Evolutionary conservation across 139 green algal species (phyloP).

Genomic region (Pleodorina starrii): DNA sequence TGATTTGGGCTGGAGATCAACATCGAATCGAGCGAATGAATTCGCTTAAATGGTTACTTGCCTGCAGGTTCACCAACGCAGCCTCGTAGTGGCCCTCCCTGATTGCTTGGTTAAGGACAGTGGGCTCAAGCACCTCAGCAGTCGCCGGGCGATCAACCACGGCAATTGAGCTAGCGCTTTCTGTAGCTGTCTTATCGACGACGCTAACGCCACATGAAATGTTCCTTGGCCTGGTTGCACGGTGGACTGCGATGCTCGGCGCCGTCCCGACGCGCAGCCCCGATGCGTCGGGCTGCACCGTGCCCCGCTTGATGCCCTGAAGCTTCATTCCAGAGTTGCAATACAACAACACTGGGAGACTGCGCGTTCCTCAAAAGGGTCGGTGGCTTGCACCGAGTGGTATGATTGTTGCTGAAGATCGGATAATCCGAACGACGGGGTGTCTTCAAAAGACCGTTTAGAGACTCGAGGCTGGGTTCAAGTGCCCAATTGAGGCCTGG

Average conservation of each 20-base stretch:
- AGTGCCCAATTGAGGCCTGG: too few relatives aligned
- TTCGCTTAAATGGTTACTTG: too few relatives aligned
- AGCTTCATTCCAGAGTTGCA: conserved; percentile 25
- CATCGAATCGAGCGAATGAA: too few relatives aligned
- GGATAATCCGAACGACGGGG: too few relatives aligned
- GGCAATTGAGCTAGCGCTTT: neutral
- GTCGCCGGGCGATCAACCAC: neutral
- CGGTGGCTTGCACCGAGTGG: too few relatives aligned
- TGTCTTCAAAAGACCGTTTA: too few relatives aligned
- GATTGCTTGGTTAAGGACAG: conserved; percentile 66
- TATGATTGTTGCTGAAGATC: too few relatives aligned
- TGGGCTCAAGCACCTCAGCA: neutral
- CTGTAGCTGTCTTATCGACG: neutral
- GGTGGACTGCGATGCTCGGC: neutral
- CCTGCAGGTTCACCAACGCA: conserved; percentile 73
- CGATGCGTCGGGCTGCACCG: neutral
- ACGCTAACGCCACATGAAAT: neutral
- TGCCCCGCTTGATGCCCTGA: neutral
- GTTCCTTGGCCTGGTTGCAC: neutral
- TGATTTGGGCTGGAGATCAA: too few relatives aligned
- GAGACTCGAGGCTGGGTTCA: too few relatives aligned
- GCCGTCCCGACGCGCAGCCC: neutral
- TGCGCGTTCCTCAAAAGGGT: too few relatives aligned
- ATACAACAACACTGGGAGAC: too few relatives aligned
- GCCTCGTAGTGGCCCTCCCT: conserved; percentile 78